A percentile compares a stretch with the other conserved stretches of the same genome.
These are phyloP conservation scores for Fusarium tuaranense DNA, from an alignment of 2,329 filamentous ascomycete species.

Conservation along the genomic window DNA sequence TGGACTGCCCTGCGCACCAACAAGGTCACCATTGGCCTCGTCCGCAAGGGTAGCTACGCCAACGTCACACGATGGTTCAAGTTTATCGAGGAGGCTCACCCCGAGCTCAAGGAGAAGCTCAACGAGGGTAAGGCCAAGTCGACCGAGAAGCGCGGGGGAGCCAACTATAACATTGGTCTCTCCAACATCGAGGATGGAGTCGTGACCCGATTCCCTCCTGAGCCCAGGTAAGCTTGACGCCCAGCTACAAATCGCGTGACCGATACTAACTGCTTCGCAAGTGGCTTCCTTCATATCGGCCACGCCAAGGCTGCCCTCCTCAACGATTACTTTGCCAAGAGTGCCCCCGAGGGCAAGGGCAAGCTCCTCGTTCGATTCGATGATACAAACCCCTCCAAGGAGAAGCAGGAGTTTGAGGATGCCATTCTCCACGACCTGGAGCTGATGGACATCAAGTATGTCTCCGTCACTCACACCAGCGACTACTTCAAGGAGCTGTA, in stretches of 20 bases:
- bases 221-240: constrained; percentile 78
- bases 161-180: constrained; percentile 89
- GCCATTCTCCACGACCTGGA: constrained; percentile 91
- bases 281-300: constrained; percentile 92
- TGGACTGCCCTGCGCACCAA: constrained; percentile 88
- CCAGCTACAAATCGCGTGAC: constrained; percentile 18
- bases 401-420: constrained; percentile 97
- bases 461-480: constrained; percentile 88
- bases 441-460: constrained; percentile 91
- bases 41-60: constrained; percentile 80
- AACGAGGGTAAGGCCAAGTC: constrained; percentile 61
- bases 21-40: constrained; percentile 82
- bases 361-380: constrained; percentile 93
- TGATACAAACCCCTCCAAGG: constrained; percentile 96
- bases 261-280: constrained; percentile 41
- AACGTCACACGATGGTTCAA: constrained; percentile 90
- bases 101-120: constrained; percentile 78
- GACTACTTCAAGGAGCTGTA: constrained; percentile 97
- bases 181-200: constrained; percentile 89
- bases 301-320: constrained; percentile 94
- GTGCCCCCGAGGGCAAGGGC: constrained; percentile 91
- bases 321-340: constrained; percentile 97
- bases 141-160: constrained; percentile 77
- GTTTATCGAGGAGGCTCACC: constrained; percentile 85
- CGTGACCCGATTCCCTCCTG: constrained; percentile 91